phyloP scores from a whole-genome alignment of 148 eudicot genomes.

The Rhododendron simsii region DNA sequence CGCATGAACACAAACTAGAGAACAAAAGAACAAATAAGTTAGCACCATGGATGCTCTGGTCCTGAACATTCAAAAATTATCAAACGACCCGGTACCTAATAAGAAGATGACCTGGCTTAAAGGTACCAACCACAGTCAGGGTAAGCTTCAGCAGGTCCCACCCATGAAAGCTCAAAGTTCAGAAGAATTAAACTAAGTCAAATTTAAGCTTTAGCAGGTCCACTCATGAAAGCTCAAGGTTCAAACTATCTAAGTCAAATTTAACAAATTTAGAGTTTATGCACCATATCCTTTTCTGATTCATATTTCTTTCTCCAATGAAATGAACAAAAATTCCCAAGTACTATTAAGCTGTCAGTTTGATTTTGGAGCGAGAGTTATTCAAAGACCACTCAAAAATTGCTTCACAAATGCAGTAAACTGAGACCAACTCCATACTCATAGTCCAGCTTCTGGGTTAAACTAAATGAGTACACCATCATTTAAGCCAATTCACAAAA shows the following conservation, averaged over 20 bases:
- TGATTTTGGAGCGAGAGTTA: not conserved
- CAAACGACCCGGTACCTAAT: not conserved
- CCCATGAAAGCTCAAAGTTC: not conserved
- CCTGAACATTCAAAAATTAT: not conserved
- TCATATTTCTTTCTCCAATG: not conserved
- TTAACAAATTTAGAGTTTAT: not conserved
- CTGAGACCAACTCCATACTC: not conserved
- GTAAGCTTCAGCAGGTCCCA: not conserved
- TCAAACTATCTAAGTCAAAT: not conserved
- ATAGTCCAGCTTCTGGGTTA: not conserved
- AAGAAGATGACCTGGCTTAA: not conserved
- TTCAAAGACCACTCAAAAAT: not conserved
- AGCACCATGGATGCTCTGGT: not conserved
- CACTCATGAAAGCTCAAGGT: not conserved
- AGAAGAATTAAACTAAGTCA: not conserved
- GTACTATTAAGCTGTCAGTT: not conserved
- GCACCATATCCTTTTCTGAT: not conserved
- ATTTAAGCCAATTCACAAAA: not conserved
- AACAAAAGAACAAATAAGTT: not conserved
- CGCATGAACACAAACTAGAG: not conserved
- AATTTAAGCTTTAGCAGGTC: not conserved
- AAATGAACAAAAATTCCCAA: not conserved
- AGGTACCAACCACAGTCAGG: not conserved
- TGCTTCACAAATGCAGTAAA: not conserved
- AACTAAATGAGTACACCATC: not conserved